Base-by-base conservation (phyloP, 2,329 filamentous ascomycete species). In the Calonectria fujianensis region DNA sequence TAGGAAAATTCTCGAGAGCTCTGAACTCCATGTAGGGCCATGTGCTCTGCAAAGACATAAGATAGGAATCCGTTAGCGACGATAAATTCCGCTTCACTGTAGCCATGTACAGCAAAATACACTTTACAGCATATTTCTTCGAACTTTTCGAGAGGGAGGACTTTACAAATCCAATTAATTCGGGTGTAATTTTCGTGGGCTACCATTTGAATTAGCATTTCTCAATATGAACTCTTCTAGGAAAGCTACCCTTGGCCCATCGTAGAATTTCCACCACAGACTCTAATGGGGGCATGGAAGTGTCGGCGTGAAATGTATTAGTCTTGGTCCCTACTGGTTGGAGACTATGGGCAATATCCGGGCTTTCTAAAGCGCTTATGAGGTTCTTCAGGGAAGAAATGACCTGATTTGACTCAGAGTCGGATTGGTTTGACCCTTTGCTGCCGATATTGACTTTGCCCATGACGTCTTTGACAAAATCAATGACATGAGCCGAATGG, bases 21-120 rank as follows among this genome's bases (percentile, higher is more conserved):
- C 2, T 74, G 29, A 8, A 69, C 69, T 18, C 80, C 82, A 14
- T 81, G 78, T 2, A 79, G 63, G 13, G 79, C 74, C 0, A 79
- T 78, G 69, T 86, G 79, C 57, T 84, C 84, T 1, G 78, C 76
- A 74, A 85, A 86, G 3, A 85, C 35, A 57, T 84, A 85, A 4
- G 82, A 82, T 3, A 86, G 68, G 37, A 82, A 85, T 4, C 83
- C 81, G 65, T 84, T 86, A 0, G 84, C 82, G 1, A 86, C 79
- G 2, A 86, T 81, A 9, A 84, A 80, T 14, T 85, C 84, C 4
- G 82, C 64, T 18, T 84, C 79, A 0, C 73, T 80, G 67, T 85
- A 82, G 7, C 82, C 80, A 10, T 84, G 81, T 5, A 84, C 70
- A 0, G 83, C 81, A 61, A 86, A 86, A 69, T 84, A 86, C 10